Conservation (phyloP, 2,329 filamentous ascomycete genomes). For the Paecilomyces dactylethromorphus region DNA sequence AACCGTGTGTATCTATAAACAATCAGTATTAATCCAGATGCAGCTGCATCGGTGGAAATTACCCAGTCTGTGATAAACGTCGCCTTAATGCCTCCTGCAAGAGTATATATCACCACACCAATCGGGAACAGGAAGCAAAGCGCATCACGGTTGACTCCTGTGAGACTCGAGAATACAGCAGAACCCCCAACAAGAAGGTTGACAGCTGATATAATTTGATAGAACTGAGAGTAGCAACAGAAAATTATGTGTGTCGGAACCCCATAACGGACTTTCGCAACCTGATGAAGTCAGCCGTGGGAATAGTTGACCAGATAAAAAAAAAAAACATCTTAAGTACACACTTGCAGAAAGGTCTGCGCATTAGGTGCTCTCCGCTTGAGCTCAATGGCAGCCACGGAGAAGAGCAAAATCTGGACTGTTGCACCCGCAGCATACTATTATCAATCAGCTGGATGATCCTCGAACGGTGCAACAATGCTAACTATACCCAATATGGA, state of each 20-base stretch:
- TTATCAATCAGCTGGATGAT: background rate
- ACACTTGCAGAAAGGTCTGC: conserved; percentile 2
- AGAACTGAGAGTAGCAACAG: background rate
- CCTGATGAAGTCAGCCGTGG: background rate
- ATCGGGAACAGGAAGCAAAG: conserved; percentile 15
- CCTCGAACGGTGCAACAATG: background rate
- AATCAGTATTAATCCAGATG: background rate
- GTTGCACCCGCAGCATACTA: background rate
- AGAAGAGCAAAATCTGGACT: background rate
- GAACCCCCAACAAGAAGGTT: conserved; percentile 1
- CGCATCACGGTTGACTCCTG: conserved; percentile 26
- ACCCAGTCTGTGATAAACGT: background rate
- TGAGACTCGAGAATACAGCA: conserved; percentile 25
- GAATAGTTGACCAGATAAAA: background rate
- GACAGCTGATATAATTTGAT: background rate
- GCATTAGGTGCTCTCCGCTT: conserved; percentile 4
- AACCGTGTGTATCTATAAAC: background rate
- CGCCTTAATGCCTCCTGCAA: background rate
- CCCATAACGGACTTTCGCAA: conserved; percentile 2
- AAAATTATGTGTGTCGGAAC: conserved; percentile 1
- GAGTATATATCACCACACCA: conserved; percentile 29
- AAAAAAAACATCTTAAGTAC: background rate
- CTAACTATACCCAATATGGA: conserved; percentile 4
- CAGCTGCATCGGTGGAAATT: background rate
- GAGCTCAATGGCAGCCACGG: background rate